Conservation (phyloP, 345 rosid species). For the Salix exigua region DNA sequence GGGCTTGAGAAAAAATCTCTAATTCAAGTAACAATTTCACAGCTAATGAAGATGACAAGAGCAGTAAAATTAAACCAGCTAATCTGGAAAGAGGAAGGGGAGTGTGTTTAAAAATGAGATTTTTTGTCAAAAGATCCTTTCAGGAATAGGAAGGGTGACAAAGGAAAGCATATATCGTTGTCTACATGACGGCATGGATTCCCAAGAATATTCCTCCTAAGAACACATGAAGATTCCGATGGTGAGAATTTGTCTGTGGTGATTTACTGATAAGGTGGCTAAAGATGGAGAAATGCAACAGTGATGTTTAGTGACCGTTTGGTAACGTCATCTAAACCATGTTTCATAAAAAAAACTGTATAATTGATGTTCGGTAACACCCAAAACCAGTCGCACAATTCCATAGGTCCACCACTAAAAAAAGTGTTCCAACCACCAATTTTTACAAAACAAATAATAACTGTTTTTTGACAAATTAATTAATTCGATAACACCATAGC, state of each 20-base stretch:
- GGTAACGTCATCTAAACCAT: too few relatives aligned
- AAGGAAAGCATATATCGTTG: not conserved
- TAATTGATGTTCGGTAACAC: too few relatives aligned
- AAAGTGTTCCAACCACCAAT: too few relatives aligned
- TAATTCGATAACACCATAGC: too few relatives aligned
- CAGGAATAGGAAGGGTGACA: not conserved
- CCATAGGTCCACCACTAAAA: too few relatives aligned
- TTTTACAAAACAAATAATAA: too few relatives aligned
- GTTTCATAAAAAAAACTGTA: too few relatives aligned
- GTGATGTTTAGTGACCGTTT: too few relatives aligned
- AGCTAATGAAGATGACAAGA: too few relatives aligned
- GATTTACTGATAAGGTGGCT: not conserved
- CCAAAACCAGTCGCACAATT: too few relatives aligned
- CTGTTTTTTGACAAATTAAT: too few relatives aligned
- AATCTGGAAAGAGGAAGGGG: not conserved
- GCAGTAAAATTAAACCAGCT: not conserved
- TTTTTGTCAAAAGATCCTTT: not conserved
- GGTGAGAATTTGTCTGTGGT: not conserved
- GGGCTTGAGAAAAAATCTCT: not conserved
- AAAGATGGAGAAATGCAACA: not conserved
- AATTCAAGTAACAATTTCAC: not conserved
- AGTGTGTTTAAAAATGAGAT: not conserved
- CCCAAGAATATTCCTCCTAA: not conserved
- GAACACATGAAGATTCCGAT: not conserved
- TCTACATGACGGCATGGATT: not conserved